Base-by-base conservation (phyloP, 805 yeast species). In the Hanseniaspora guilliermondii region DNA sequence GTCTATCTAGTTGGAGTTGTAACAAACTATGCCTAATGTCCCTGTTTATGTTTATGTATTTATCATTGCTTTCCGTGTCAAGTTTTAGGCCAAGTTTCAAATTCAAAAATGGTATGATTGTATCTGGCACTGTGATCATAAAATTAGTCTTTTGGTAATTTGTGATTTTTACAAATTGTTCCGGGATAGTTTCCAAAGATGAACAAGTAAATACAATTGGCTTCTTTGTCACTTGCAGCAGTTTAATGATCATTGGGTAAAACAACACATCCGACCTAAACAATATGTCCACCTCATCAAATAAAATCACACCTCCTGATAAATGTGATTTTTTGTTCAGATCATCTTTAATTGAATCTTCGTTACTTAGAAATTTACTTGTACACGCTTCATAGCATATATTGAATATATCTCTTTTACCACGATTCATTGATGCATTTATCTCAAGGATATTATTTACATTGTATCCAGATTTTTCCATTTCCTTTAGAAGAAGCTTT, bases 221-320 rank as follows among this genome's bases (percentile, higher is more conserved):
- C 53, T 89, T 69, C 59, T 86, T 72, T 0, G 87, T 75, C 17
- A 76, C 73, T 37, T 73, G 71, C 39, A 87, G 66, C 14, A 86
- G 72, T 48, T 78, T 82, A 46, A 76, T 77, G 2, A 87, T 73
- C 2, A 83, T 79, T 0, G 73, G 62, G 96, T 97, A 93, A 63
- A 91, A 89, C 1, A 80, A 79, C 55, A 76, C 78, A 61, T 93
- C 97, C 33, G 77, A 79, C 40, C 79, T 87, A 61, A 83, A 87
- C 19, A 89, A 65, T 11, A 86, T 71, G 64, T 91, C 96, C 40
- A 85, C 89, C 61, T 91, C 96, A 60, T 89, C 96, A 56, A 91
- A 73, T 35, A 93, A 66, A 4, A 93, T 81, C 6, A 87, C 70
- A 7, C 91, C 88, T 12, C 56, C 78, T 74, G n/a, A 64, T n/a